These are phyloP conservation scores for Podospora bellae-mahoneyi DNA, from an alignment of 495 filamentous ascomycete species.

Conservation along the genomic window DNA sequence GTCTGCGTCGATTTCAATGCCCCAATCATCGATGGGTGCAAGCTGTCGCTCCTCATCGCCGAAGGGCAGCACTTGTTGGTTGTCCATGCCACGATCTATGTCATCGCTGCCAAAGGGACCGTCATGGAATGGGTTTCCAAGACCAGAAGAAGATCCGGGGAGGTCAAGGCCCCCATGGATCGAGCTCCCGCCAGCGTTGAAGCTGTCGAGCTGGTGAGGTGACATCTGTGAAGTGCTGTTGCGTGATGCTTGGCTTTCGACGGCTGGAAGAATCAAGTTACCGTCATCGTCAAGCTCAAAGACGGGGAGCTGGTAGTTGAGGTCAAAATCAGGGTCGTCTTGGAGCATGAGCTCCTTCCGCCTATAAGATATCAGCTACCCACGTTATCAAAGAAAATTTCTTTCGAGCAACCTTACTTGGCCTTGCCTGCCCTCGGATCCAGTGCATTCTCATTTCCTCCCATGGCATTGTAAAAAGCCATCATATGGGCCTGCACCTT, in stretches of 20 bases:
- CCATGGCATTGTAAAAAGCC: slow-evolving; percentile 53
- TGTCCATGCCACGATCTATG: slow-evolving; percentile 26
- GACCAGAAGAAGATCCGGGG: slow-evolving; percentile 20
- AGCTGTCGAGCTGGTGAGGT: slow-evolving; percentile 25
- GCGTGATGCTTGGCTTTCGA: slow-evolving; percentile 36
- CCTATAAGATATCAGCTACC: slow-evolving; percentile 41
- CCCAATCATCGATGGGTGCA: slow-evolving; percentile 34
- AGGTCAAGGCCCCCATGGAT: slow-evolving; percentile 25
- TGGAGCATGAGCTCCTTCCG: slow-evolving; percentile 72
- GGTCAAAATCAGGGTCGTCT: slow-evolving; percentile 82
- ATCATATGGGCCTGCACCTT: slow-evolving; percentile 70
- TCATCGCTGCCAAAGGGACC: slow-evolving; percentile 17
- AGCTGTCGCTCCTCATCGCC: slow-evolving; percentile 32
- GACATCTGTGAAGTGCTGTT: slow-evolving; percentile 50
- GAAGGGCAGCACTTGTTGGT: slow-evolving; percentile 21
- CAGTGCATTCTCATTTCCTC: slow-evolving; percentile 45
- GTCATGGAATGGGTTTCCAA: slow-evolving; percentile 6
- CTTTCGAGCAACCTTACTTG: slow-evolving; percentile 50
- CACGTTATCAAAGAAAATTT: not conserved
- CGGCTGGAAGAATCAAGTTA: slow-evolving; percentile 24
- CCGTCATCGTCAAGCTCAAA: slow-evolving; percentile 55
- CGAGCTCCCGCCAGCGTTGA: slow-evolving; percentile 21
- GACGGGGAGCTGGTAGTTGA: slow-evolving; percentile 29
- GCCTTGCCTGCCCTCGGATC: slow-evolving; percentile 69
- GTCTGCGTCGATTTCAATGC: slow-evolving; percentile 41